Conservation (phyloP, 2,329 filamentous ascomycete genomes). For the Grosmannia clavigera region DNA sequence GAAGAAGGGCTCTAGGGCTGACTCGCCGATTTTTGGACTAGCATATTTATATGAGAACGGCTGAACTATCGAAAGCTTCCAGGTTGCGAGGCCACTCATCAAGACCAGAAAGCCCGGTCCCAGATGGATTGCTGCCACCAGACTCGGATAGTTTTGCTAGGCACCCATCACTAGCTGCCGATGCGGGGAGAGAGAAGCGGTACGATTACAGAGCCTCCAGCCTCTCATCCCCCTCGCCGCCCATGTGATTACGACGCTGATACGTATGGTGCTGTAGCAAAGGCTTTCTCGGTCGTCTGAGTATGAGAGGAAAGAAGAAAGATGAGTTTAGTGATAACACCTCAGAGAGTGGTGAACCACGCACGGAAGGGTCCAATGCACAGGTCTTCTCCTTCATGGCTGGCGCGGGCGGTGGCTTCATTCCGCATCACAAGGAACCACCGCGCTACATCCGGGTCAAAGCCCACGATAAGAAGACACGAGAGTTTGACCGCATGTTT, state of each 20-base stretch:
- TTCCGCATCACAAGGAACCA: conserved; percentile 77
- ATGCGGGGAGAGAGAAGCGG: conserved; percentile 53
- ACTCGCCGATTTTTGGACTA: conserved; percentile 13
- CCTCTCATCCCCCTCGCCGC: background rate
- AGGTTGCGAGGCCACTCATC: conserved; percentile 35
- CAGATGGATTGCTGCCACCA: conserved; percentile 2
- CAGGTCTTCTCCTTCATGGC: conserved; percentile 69
- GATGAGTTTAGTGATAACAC: conserved; percentile 49
- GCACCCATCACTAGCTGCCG: conserved; percentile 16
- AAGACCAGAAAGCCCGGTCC: conserved; percentile 37
- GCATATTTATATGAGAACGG: conserved; percentile 56
- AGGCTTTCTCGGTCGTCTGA: conserved; percentile 74
- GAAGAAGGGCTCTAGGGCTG: background rate
- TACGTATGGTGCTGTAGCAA: conserved; percentile 44
- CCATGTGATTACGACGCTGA: background rate
- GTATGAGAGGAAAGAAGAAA: conserved; percentile 60
- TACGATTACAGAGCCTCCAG: background rate
- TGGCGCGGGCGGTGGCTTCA: conserved; percentile 57
- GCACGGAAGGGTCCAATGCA: conserved; percentile 72
- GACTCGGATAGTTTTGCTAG: conserved; percentile 28
- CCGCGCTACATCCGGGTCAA: conserved; percentile 84
- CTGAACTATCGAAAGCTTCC: conserved; percentile 43
- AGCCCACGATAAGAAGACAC: conserved; percentile 64
- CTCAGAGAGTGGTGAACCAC: conserved; percentile 53
- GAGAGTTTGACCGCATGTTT: conserved; percentile 78